Evolutionary conservation across 805 yeast species (phyloP).

Genomic region (Isabelozyma gotoi): DNA sequence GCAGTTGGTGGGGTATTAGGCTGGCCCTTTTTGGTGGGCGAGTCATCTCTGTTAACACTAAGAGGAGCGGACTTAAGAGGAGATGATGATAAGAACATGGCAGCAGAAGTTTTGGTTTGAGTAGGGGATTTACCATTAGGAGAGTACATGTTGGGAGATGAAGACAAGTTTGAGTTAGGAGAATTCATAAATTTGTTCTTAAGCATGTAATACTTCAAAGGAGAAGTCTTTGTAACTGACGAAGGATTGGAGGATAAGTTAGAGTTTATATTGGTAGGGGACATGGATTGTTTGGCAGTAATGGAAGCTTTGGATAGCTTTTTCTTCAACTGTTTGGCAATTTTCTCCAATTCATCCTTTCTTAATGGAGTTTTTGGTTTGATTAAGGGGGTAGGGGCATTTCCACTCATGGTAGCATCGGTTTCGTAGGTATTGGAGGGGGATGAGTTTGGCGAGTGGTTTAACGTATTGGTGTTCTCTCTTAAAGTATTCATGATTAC

Average conservation of each 20-base stretch:
- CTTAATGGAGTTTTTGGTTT: constrained; percentile 35
- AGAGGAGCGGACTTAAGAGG: constrained; percentile 26
- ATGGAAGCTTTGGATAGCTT: constrained; percentile 44
- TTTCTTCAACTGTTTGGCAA: constrained; percentile 42
- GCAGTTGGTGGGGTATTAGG: constrained; percentile 22
- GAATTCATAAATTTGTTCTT: constrained; percentile 12
- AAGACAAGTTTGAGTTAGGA: constrained; percentile 17
- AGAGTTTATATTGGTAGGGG: constrained; percentile 13
- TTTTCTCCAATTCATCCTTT: constrained; percentile 45
- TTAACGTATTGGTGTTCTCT: constrained; percentile 18
- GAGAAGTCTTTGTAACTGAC: constrained; percentile 21
- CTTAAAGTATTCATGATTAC: constrained; percentile 22
- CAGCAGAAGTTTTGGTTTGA: constrained; percentile 32
- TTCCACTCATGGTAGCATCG: constrained; percentile 7
- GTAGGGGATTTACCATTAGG: constrained; percentile 42
- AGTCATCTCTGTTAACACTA: constrained; percentile 17
- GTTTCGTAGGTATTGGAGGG: constrained; percentile 5
- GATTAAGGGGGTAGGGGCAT: not conserved
- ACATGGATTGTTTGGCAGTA: constrained; percentile 37
- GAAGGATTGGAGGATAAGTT: constrained; percentile 6
- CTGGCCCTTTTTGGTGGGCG: constrained; percentile 31
- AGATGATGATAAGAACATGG: constrained; percentile 33
- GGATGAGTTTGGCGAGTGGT: constrained; percentile 13
- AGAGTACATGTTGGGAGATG: constrained; percentile 32
- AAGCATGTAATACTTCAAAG: constrained; percentile 29